Conservation (phyloP, 441 rosid species). For the Jatropha multifida region DNA sequence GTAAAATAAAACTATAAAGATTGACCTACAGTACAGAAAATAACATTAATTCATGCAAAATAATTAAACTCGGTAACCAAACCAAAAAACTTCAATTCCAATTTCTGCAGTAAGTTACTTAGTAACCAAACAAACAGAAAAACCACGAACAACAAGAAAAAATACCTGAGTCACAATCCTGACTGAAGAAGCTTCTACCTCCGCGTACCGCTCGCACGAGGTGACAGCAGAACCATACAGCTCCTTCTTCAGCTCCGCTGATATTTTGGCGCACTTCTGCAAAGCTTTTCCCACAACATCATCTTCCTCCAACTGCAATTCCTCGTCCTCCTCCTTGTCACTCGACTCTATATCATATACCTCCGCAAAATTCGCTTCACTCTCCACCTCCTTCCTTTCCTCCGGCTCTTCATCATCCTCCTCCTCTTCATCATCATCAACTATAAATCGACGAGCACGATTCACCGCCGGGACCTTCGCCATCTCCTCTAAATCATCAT, state of each 20-base stretch:
- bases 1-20: background rate
- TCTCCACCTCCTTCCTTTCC: constrained; percentile 38
- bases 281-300: constrained; percentile 89
- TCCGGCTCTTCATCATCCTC: constrained; percentile 1
- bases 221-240: constrained; percentile 68
- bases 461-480: constrained; percentile 21
- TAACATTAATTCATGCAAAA: background rate
- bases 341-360: constrained; percentile 54
- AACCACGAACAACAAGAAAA: background rate
- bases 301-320: constrained; percentile 26
- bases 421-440: constrained; percentile 51
- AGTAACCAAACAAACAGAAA: background rate
- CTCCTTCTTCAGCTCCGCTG: constrained; percentile 69
- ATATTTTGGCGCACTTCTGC: constrained; percentile 82
- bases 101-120: background rate
- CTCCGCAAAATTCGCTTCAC: constrained; percentile 45
- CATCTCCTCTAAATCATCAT: constrained; percentile 28
- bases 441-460: constrained; percentile 70
- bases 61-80: constrained; percentile 1
- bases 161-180: constrained; percentile 80
- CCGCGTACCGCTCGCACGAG: constrained; percentile 72
- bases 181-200: constrained; percentile 80
- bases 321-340: constrained; percentile 29
- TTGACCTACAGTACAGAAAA: too few species aligned
- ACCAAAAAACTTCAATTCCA: background rate